Conservation (phyloP, 257 asterid genomes). For the Solanum verrucosum region DNA sequence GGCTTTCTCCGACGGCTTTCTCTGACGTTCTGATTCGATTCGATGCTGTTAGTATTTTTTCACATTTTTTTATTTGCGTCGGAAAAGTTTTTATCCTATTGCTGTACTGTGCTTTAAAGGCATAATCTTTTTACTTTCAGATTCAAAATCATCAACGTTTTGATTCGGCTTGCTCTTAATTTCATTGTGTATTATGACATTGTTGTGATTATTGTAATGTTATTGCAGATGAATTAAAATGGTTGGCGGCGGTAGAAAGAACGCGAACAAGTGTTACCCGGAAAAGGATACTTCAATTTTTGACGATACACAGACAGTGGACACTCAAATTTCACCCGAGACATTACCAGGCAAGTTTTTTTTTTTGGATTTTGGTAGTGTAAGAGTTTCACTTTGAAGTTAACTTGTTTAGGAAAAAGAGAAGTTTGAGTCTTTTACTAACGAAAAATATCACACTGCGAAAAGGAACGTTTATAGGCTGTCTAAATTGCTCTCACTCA, state of each 20-base stretch:
- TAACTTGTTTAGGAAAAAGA: not conserved
- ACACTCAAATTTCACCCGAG: conserved; percentile 22
- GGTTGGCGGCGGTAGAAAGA: conserved; percentile 20
- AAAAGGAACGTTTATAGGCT: not conserved
- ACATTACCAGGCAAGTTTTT: conserved; percentile 18
- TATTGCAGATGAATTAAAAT: conserved; percentile 29
- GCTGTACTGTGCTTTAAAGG: not conserved
- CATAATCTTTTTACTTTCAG: not conserved
- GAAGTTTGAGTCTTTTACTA: not conserved
- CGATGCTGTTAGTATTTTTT: not conserved
- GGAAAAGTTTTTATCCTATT: not conserved
- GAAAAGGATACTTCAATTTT: conserved; percentile 12
- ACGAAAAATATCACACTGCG: not conserved
- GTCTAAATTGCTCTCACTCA: not conserved
- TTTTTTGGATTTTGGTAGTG: not conserved
- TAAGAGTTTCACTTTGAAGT: not conserved
- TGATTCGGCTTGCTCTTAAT: not conserved
- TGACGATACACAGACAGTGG: conserved; percentile 33
- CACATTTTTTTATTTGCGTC: not conserved
- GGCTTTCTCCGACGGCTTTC: not conserved
- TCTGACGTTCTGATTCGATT: not conserved
- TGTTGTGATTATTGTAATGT: not conserved
- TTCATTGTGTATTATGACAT: not conserved
- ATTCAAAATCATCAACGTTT: not conserved
- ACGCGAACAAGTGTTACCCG: conserved; percentile 1